Conservation (phyloP, 768 basidiomycete species). For the Sistotremastrum niveocremeum region DNA sequence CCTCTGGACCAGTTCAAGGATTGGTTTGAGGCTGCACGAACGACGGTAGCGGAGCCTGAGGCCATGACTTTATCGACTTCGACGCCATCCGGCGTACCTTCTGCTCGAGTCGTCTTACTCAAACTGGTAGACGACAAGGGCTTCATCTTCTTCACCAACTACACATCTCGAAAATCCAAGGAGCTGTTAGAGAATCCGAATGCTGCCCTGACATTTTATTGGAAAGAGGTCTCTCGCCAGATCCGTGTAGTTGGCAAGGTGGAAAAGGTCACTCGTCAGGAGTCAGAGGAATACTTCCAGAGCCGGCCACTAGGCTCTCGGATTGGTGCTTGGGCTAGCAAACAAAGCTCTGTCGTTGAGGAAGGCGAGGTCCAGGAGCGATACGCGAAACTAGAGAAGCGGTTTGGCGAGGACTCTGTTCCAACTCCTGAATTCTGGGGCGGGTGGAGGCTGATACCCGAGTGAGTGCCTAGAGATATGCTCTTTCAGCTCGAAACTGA, state of each 20-base stretch:
- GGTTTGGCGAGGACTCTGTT: slow-evolving; percentile 46
- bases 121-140: slow-evolving; percentile 81
- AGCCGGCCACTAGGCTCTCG: slow-evolving; percentile 72
- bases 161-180: slow-evolving; percentile 79
- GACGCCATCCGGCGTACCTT: slow-evolving; percentile 58
- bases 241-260: slow-evolving; percentile 78
- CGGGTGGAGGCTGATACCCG: slow-evolving; percentile 88
- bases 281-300: slow-evolving; percentile 75
- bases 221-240: slow-evolving; percentile 70
- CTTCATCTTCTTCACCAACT: slow-evolving; percentile 97
- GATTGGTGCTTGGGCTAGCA: slow-evolving; percentile 89
- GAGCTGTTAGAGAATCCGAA: slow-evolving; percentile 69
- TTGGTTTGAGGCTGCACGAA: slow-evolving; percentile 66
- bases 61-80: slow-evolving; percentile 74
- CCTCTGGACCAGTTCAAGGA: slow-evolving; percentile 76
- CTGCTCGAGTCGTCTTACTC: slow-evolving; percentile 79
- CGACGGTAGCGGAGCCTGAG: slow-evolving; percentile 74
- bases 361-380: slow-evolving; percentile 58
- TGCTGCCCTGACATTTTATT: slow-evolving; percentile 81
- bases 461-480: slow-evolving; percentile 32
- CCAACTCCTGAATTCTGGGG: slow-evolving; percentile 91
- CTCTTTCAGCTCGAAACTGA: slow-evolving; percentile 1
- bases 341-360: slow-evolving; percentile 66
- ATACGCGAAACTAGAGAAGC: slow-evolving; percentile 41
- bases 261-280: slow-evolving; percentile 58